Base-by-base conservation (phyloP, 2,329 filamentous ascomycete species). In the Phaeomoniella chlamydospora region DNA sequence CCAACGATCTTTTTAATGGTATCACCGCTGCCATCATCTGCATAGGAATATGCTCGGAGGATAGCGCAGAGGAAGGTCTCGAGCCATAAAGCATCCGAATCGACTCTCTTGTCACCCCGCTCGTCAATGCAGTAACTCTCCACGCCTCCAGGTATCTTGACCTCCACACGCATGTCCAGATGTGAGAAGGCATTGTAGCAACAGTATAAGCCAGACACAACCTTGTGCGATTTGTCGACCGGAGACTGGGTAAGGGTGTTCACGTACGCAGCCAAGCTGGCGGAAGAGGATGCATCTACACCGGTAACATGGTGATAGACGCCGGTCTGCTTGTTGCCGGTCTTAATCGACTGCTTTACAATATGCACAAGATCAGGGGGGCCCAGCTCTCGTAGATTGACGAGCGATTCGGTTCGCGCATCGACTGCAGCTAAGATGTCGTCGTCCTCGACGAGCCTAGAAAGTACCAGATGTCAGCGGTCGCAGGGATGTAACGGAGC, bases 131-230 rank as follows among this genome's bases (percentile, higher is more conserved):
- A 96, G 57, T 94, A 96, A 59, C 85, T 92, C 57, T 98, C 88
- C 36, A 98, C 85, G 6, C 83, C 90, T 41, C 90, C 90, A 13
- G 90, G 90, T 44, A 98, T 96, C 45, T 87, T 88, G 40, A 98
- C 88, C 53, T 96, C 87, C 10, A 98, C 88, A 41, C 90, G 85
- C 90, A 98, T 98, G 53, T 98, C 90, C 36, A 96, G 71, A 44
- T 92, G 76, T 4, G 90, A 96, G 59, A 98, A 94, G 45, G 90
- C 90, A 83, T 98, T 98, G 70, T 98, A 98, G 62, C 90, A 98
- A 62, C 90, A 96, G 62, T 94, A 96, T 29, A 94, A 69, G 4
- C 90, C 90, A 44, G 92, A 90, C 5, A 86, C 80, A 39, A 96
- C 90, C 64, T 94, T 96, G 53, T 82, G 74, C 41, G 80, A 69